Percentiles rank a stretch among this genome's conserved stretches.
Conservation (phyloP, 495 filamentous ascomycete genomes). For the Aspergillus campestris region DNA sequence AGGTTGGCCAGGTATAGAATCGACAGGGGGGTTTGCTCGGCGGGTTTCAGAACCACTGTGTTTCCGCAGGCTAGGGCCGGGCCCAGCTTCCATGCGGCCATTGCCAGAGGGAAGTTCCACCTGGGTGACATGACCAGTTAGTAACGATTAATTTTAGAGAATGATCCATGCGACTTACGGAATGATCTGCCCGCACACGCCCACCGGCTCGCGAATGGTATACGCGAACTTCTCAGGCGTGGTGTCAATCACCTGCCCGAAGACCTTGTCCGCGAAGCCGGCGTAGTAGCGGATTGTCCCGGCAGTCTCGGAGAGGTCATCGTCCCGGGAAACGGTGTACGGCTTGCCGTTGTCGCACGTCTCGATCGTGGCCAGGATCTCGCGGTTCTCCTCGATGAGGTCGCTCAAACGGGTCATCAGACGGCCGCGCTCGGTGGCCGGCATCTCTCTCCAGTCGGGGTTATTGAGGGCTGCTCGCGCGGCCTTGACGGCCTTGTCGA, state of each 20-base stretch:
- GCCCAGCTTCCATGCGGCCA: slow-evolving; percentile 31
- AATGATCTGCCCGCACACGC: slow-evolving; percentile 6
- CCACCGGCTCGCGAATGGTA: not conserved
- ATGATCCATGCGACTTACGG: not conserved
- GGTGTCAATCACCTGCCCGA: too few species aligned
- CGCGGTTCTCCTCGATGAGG: too few species aligned
- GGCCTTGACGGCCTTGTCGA: not conserved
- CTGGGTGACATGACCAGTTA: too few species aligned
- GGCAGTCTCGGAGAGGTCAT: not conserved
- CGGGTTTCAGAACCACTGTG: slow-evolving; percentile 43
- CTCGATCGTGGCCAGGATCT: too few species aligned
- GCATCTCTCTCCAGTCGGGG: too few species aligned
- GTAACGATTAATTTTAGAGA: too few species aligned
- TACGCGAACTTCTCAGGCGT: not conserved
- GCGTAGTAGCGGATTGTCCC: not conserved
- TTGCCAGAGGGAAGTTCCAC: not conserved
- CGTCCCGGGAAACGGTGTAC: too few species aligned
- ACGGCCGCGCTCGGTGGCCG: too few species aligned
- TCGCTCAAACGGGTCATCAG: too few species aligned
- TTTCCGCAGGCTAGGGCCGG: slow-evolving; percentile 44
- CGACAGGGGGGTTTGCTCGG: slow-evolving; percentile 35
- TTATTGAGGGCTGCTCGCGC: not conserved
- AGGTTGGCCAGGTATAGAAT: slow-evolving; percentile 23
- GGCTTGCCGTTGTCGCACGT: too few species aligned
- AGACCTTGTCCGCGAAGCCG: not conserved